Evolutionary conservation across 1,139 yeast species (phyloP).

Genomic region (Candida gigantensis): DNA sequence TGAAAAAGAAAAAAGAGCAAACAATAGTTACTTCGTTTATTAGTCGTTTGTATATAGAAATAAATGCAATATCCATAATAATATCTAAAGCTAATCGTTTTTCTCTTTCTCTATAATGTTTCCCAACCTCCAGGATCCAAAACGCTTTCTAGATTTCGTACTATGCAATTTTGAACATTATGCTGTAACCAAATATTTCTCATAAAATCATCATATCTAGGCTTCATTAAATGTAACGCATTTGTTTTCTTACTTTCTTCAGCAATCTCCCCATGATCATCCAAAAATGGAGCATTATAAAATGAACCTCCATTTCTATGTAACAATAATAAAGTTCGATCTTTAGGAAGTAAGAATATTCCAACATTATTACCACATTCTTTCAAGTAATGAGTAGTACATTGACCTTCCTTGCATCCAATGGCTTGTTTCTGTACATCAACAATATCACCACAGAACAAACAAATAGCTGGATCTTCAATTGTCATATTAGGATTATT

Average conservation of each 20-base stretch:
- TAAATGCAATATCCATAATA: too few species aligned
- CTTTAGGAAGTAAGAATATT: conserved; percentile 74
- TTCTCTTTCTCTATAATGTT: conserved; percentile 70
- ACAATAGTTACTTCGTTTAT: conserved; percentile 11
- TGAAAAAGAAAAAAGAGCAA: conserved; percentile 19
- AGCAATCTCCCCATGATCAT: conserved; percentile 84
- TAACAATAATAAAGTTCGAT: conserved; percentile 66
- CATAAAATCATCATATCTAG: conserved; percentile 67
- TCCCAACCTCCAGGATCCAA: conserved; percentile 97
- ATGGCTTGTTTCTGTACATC: conserved; percentile 62
- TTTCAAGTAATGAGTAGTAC: conserved; percentile 61
- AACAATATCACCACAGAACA: conserved; percentile 75
- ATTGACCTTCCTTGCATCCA: conserved; percentile 60
- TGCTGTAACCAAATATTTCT: conserved; percentile 77
- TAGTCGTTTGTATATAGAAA: conserved; percentile 10
- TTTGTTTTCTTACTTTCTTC: conserved; percentile 72
- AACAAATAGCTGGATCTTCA: conserved; percentile 83
- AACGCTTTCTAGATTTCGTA: conserved; percentile 74
- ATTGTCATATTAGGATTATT: conserved; percentile 43
- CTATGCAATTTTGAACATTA: conserved; percentile 74
- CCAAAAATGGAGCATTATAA: conserved; percentile 80
- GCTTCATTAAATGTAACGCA: conserved; percentile 65
- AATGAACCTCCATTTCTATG: conserved; percentile 80
- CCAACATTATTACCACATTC: conserved; percentile 77
- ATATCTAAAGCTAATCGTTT: too few species aligned